Conservation (phyloP, 495 filamentous ascomycete species). For the Durotheca rogersii region DNA sequence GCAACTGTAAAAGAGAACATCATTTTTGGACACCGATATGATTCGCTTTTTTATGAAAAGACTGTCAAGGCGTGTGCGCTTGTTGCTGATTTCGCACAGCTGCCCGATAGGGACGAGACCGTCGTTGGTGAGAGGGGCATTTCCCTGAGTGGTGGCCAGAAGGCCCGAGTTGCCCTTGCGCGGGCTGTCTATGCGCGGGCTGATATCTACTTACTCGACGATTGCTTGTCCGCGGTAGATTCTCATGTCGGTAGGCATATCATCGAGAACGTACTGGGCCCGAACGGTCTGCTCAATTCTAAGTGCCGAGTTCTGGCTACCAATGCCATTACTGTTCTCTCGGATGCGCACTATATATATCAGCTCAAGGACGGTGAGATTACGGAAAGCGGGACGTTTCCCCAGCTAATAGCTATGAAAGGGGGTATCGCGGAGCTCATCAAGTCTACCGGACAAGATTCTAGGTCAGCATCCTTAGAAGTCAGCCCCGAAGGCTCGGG, state of each 20-base stretch:
- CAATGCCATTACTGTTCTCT: constrained; percentile 90
- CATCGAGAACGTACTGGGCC: constrained; percentile 88
- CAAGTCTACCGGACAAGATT: constrained; percentile 65
- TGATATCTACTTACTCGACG: constrained; percentile 95
- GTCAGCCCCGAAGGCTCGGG: constrained; percentile 47
- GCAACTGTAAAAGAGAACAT: constrained; percentile 96
- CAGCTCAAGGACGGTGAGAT: constrained; percentile 81
- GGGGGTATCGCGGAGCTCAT: constrained; percentile 85
- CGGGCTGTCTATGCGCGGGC: constrained; percentile 95
- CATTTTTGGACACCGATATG: constrained; percentile 92
- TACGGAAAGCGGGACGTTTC: constrained; percentile 83
- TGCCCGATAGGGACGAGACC: constrained; percentile 95
- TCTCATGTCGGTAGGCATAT: constrained; percentile 95
- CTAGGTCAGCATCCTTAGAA: constrained; percentile 32
- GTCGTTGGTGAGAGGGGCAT: constrained; percentile 97
- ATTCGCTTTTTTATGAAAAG: constrained; percentile 90
- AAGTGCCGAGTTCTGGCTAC: constrained; percentile 96
- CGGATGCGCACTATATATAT: constrained; percentile 79
- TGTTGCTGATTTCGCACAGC: constrained; percentile 82
- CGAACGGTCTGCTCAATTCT: constrained; percentile 73
- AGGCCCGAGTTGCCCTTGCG: constrained; percentile 91
- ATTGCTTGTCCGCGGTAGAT: constrained; percentile 93
- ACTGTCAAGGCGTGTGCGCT: constrained; percentile 94
- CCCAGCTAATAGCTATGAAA: constrained; percentile 89
- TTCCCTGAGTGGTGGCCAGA: constrained; percentile 94